A percentile compares a stretch with the other conserved stretches of the same genome.
Evolutionary conservation across 2,329 filamentous ascomycete genomes (phyloP).

Genomic region (Metarhizium guizhouense): DNA sequence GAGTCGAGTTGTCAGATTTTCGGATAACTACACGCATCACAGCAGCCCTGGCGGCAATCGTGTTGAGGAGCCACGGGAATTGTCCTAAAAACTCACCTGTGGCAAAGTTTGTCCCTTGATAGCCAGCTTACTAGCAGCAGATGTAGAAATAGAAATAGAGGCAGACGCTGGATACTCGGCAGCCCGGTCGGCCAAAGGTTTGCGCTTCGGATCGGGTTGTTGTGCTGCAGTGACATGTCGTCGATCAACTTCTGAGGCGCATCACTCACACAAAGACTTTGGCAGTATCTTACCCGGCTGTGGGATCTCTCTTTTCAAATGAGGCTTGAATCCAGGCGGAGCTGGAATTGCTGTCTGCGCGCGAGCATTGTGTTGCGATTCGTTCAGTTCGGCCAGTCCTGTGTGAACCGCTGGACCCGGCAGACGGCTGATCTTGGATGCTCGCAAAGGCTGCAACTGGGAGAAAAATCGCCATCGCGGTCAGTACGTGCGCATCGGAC

Average conservation of each 20-base stretch:
- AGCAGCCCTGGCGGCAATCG: not conserved
- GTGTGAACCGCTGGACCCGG: conserved; percentile 18
- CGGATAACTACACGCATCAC: not conserved
- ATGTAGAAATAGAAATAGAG: conserved; percentile 8
- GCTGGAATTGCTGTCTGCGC: conserved; percentile 32
- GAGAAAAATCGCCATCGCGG: not conserved
- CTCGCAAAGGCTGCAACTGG: conserved; percentile 16
- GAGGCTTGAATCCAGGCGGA: conserved; percentile 25
- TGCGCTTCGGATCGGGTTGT: conserved; percentile 51
- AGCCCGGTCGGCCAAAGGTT: conserved; percentile 46
- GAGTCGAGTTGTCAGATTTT: conserved; percentile 6
- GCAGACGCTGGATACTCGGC: conserved; percentile 35
- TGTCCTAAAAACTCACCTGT: conserved; percentile 13
- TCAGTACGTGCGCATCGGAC: not conserved
- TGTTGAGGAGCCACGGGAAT: not conserved
- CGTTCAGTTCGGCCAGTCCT: conserved; percentile 43
- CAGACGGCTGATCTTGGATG: conserved; percentile 22
- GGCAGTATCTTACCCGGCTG: conserved; percentile 30
- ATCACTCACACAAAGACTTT: not conserved
- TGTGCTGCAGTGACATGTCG: conserved; percentile 29
- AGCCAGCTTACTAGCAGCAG: conserved; percentile 26
- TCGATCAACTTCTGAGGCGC: not conserved
- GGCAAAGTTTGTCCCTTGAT: conserved; percentile 36
- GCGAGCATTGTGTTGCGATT: conserved; percentile 52
- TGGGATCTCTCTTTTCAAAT: conserved; percentile 42